These are phyloP conservation scores for Scutellaria baicalensis DNA, from an alignment of 257 asterid species.

Conservation along the genomic window DNA sequence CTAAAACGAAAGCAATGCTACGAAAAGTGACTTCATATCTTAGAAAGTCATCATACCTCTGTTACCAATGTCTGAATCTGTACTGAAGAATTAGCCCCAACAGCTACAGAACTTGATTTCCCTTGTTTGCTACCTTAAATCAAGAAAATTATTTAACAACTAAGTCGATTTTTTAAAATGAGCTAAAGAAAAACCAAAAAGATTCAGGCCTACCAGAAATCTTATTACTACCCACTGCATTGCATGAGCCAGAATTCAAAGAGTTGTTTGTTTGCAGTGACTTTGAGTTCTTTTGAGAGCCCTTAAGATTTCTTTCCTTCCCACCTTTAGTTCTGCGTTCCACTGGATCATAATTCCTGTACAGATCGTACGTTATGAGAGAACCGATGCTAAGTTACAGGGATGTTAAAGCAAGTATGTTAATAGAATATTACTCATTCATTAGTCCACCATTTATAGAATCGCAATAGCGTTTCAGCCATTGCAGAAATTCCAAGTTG, in stretches of 20 bases:
- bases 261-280: constrained; percentile 64
- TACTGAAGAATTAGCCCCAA: constrained; percentile 25
- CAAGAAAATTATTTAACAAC: background rate
- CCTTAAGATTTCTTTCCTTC: constrained; percentile 50
- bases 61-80: constrained; percentile 47
- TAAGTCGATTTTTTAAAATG: background rate
- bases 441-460: constrained; percentile 75
- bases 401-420: background rate
- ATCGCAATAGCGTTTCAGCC: constrained; percentile 92
- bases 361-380: background rate
- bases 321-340: constrained; percentile 82
- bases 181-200: background rate
- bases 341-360: constrained; percentile 73
- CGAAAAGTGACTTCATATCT: background rate
- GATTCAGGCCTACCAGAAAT: constrained; percentile 28
- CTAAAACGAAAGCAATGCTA: background rate
- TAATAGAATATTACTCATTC: constrained; percentile 49
- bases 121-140: constrained; percentile 47
- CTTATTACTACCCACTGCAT: constrained; percentile 31
- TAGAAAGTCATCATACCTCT: constrained; percentile 40
- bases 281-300: constrained; percentile 50
- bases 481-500: constrained; percentile 91
- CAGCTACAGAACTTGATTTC: constrained; percentile 22
- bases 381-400: background rate
- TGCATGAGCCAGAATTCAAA: constrained; percentile 33